Base-by-base conservation (phyloP, 2,329 filamentous ascomycete species). In the Trichoderma asperellum region DNA sequence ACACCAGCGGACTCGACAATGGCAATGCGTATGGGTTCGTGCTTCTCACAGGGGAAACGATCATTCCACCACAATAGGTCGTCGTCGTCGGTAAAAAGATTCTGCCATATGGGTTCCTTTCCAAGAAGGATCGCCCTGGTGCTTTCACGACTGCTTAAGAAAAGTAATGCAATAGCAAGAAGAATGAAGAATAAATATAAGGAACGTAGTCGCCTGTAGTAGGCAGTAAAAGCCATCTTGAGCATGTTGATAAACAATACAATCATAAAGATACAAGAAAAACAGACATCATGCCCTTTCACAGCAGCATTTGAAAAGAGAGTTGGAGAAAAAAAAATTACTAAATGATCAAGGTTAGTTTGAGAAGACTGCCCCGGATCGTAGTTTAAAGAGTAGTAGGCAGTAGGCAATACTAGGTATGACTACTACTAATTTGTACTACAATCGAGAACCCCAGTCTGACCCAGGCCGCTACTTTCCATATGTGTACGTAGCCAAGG, bases 191-290 rank as follows among this genome's bases (percentile, higher is more conserved):
- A 66, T 18, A 66, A 40, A 6, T 66, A 66, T 21, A 66, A 58
- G 34, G 63, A 66, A 24, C 63, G 63, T 47, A 66, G 58, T 66
- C 63, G 63, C 53, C 63, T 57, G 29, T 66, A 66, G 21, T 66
- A 66, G 53, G 63, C 63, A 6, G 63, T 66, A 27, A 66, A 57
- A 49, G 56, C 63, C 63, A 66, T 66, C 53, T 66, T 66, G 63
- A 66, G 12, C 63, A 66, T 66, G 27, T 49, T 58, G 34, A 47
- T 21, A 49, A 58, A 66, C 11, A 66, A 57, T 27, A 66, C 27
- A 58, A 34, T 66, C 63, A 66, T 49, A 55, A 58, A 66, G 52
- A 35, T 40, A 66, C 56, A 11, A 58, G 53, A 56, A 65, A 29
- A 55, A 58, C 35, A 58, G 34, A 57, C 63, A 66, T 66, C 21